Percentiles rank a stretch among this genome's conserved stretches.
Evolutionary conservation across 176 grass and related monocot species (phyloP).

Genomic region (Saccharum officinarum): DNA sequence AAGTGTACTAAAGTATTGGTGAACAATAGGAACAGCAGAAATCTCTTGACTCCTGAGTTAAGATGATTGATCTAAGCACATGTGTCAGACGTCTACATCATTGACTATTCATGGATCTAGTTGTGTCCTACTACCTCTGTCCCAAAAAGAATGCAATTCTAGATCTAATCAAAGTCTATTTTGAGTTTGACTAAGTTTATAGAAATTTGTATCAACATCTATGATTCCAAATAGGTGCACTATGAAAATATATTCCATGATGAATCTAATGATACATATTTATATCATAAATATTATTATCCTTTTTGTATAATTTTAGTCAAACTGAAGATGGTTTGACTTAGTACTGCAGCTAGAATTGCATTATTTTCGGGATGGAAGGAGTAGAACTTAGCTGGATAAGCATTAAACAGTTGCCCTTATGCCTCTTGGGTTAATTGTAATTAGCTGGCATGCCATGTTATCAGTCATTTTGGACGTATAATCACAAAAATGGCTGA

Average conservation of each 20-base stretch:
- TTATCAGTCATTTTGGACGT: background rate
- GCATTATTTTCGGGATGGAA: background rate
- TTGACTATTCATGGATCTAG: slow-evolving; percentile 12
- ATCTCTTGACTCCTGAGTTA: background rate
- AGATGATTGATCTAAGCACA: slow-evolving; percentile 6
- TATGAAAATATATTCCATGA: background rate
- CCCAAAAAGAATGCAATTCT: background rate
- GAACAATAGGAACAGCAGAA: background rate
- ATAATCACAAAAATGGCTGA: background rate
- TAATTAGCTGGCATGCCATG: background rate
- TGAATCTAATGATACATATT: background rate
- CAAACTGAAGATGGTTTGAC: background rate
- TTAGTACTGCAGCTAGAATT: background rate
- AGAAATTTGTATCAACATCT: background rate
- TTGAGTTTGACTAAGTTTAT: background rate
- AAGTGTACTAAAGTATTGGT: background rate
- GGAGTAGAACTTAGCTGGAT: slow-evolving; percentile 6
- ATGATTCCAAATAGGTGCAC: background rate
- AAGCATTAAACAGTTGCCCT: slow-evolving; percentile 1
- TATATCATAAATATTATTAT: background rate
- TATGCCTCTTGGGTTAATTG: background rate
- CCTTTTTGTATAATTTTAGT: background rate
- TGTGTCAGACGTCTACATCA: background rate
- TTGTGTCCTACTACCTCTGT: background rate
- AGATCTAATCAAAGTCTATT: background rate